Evolutionary conservation across 2,329 filamentous ascomycete species (phyloP).

Genomic region (Monosporascus sp.): DNA sequence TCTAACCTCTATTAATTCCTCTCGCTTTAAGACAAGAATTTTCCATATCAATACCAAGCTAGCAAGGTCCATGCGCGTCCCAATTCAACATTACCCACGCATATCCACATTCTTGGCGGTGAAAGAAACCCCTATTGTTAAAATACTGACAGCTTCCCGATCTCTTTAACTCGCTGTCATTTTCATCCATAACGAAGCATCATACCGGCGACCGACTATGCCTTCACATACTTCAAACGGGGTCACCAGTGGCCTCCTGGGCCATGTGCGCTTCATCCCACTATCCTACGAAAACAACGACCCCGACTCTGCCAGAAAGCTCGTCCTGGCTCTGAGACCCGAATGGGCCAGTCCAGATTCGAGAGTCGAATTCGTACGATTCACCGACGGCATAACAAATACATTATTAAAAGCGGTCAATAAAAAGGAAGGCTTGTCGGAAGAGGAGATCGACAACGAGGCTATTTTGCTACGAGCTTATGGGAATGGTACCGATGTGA

Average conservation of each 20-base stretch:
- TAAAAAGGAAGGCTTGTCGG: conserved; percentile 54
- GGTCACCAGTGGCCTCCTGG: conserved; percentile 31
- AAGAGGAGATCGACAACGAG: conserved; percentile 60
- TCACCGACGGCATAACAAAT: conserved; percentile 98
- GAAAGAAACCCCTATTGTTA: neutral
- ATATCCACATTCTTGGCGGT: neutral
- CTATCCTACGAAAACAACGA: conserved; percentile 73
- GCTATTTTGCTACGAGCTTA: conserved; percentile 89
- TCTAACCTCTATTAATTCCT: neutral
- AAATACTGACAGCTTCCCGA: neutral
- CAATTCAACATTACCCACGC: neutral
- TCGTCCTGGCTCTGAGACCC: conserved; percentile 75
- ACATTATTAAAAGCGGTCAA: conserved; percentile 79
- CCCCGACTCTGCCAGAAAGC: conserved; percentile 72
- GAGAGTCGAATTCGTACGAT: conserved; percentile 77
- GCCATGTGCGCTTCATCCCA: conserved; percentile 59
- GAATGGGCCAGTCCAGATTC: conserved; percentile 74
- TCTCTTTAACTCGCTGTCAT: neutral
- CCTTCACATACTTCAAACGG: conserved; percentile 15
- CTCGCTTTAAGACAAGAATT: too few relatives aligned
- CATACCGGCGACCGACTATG: conserved; percentile 12
- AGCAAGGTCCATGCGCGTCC: neutral
- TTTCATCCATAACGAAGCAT: neutral
- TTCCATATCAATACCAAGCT: neutral
- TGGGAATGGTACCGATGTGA: conserved; percentile 85